Conservation (phyloP, 140 eudicot genomes). For the Stevia rebaudiana region DNA sequence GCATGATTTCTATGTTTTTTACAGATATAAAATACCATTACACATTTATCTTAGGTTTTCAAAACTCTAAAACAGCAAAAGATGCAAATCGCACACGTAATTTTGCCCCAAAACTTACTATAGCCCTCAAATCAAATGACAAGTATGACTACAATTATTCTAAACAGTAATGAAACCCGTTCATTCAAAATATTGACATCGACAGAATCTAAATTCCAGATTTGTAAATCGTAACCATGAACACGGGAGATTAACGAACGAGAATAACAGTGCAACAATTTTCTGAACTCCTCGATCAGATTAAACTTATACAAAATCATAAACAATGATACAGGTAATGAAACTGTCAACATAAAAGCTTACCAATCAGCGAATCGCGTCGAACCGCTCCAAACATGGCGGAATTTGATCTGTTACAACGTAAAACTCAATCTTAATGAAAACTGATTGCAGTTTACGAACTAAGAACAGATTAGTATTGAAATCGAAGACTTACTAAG, state of each 20-base stretch:
- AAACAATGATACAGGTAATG: background rate
- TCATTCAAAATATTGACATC: background rate
- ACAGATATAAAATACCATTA: background rate
- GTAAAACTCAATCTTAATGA: background rate
- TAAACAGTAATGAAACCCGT: background rate
- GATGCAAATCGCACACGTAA: background rate
- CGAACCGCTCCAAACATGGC: slow-evolving; percentile 26
- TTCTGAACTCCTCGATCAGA: background rate
- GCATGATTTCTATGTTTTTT: background rate
- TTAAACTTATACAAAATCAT: background rate
- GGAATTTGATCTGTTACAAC: background rate
- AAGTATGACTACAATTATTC: background rate
- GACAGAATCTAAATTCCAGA: background rate
- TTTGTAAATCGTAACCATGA: background rate
- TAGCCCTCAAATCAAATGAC: background rate
- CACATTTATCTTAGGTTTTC: background rate
- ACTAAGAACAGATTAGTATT: background rate
- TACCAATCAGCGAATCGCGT: slow-evolving; percentile 24
- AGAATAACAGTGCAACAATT: background rate
- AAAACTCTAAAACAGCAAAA: background rate
- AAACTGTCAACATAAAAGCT: background rate
- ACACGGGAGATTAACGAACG: background rate
- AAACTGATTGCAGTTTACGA: background rate
- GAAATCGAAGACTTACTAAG: background rate
- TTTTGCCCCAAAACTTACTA: background rate